Base-by-base conservation (phyloP, 1,284 basidiomycete genomes). In the Uromyces viciae-fabae region DNA sequence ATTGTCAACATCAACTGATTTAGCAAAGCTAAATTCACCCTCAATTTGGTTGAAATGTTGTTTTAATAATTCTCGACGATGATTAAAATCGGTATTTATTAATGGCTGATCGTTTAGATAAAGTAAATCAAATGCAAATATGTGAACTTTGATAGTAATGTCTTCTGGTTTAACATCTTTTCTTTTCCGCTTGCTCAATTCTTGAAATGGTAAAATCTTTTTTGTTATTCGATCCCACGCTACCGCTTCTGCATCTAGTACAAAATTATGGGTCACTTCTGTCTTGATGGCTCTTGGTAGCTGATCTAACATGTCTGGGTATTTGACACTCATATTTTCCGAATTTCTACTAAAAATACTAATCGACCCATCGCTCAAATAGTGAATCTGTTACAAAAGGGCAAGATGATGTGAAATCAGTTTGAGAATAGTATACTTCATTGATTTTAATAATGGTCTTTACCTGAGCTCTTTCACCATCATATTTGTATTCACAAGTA, bases 401-500 rank as follows among this genome's bases (percentile, higher is more conserved):
- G 31, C 3, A 42, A 46, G 85, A 87, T 49, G 84, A 82, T 86
- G 86, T 1, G 86, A 86, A 31, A 86, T 86, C 66, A 85, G 85
- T 43, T 85, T 84, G 15, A 38, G 15, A 4, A 1, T n/a, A 36
- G 5, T 31, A 3, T 14, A n/a, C n/a, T 36, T 40, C 9, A 40
- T 36, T n/a, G 40, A 5, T 66, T 40, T 38, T 42, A 46, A 71
- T 15, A 17, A 49, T 28, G 11, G 15, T 8, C 83, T 87, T 49
- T 72, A 92, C 92, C 88, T 98, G 95, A 17, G 97, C 97, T 75
- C 97, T 91, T 87, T 99, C 97, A 11, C 97, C 97, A 84, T 99
- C 97, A 85, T 99, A 99, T 87, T 99, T 99, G 88, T 98, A 99
- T 88, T 99, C 97, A 87, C 96, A 99, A 4, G 97, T 98, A 86